These are phyloP conservation scores for Apophysomyces sp. DNA, from an alignment of 371 early-diverging fungal species.

Conservation along the genomic window DNA sequence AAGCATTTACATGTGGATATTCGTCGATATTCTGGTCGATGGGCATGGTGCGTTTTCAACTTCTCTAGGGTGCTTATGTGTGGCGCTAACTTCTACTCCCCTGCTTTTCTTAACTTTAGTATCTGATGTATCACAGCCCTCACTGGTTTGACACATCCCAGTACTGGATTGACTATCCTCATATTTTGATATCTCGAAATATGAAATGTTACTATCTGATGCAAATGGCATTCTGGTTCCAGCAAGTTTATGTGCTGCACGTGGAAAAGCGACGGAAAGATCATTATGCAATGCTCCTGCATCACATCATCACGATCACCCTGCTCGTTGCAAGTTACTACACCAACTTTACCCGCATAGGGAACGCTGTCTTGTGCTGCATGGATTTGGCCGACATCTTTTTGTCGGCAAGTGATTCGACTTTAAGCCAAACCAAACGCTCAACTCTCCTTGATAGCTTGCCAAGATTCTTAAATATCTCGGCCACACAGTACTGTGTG, in stretches of 20 bases:
- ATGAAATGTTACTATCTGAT: conserved; percentile 79
- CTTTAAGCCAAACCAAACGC: not conserved
- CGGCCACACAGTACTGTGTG: conserved; percentile 56
- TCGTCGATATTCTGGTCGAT: conserved; percentile 59
- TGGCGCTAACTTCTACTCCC: not conserved
- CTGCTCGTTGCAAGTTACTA: conserved; percentile 70
- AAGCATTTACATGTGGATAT: conserved; percentile 57
- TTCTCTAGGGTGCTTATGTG: not conserved
- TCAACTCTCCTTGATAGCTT: conserved; percentile 19
- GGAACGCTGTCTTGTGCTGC: conserved; percentile 75
- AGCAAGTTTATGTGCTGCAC: conserved; percentile 69
- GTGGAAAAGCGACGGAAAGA: conserved; percentile 83
- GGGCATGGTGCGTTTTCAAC: conserved; percentile 51
- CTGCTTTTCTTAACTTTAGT: conserved; percentile 23
- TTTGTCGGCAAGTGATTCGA: conserved; percentile 52
- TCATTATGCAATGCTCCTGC: conserved; percentile 73
- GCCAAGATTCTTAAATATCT: conserved; percentile 81
- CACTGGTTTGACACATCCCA: conserved; percentile 70
- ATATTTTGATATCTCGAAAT: conserved; percentile 44
- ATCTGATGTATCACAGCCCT: conserved; percentile 58
- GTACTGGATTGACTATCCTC: conserved; percentile 75
- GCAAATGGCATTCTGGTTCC: conserved; percentile 82
- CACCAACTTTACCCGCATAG: conserved; percentile 77
- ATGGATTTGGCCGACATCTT: conserved; percentile 87
- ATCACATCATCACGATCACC: conserved; percentile 77